phyloP scores from a whole-genome alignment of 495 filamentous ascomycete genomes.

The Poronia punctata region DNA sequence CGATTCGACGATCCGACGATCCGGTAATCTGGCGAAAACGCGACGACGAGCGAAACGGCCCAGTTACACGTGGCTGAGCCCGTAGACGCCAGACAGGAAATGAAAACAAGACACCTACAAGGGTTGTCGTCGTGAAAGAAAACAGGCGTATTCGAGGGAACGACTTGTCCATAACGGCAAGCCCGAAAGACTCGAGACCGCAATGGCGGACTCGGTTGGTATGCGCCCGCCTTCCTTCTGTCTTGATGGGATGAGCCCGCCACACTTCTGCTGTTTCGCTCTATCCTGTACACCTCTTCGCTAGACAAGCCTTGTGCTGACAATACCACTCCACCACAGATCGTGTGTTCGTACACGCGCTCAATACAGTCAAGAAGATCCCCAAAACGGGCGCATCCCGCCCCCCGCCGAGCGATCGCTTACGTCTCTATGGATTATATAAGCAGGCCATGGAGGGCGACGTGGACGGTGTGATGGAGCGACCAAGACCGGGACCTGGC shows the following conservation, averaged over 20 bases:
- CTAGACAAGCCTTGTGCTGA: conserved; percentile 7
- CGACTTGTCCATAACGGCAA: no score
- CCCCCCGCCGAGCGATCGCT: conserved; percentile 74
- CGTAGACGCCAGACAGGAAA: no score
- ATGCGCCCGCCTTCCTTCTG: conserved; percentile 16
- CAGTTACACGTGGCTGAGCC: no score
- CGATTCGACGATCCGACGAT: no score
- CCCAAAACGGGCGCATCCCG: conserved; percentile 84
- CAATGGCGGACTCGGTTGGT: conserved; percentile 48
- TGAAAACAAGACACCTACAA: no score
- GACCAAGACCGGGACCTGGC: conserved; percentile 50
- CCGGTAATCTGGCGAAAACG: no score
- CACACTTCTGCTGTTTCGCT: conserved; percentile 4
- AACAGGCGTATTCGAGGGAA: no score
- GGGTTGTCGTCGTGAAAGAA: no score
- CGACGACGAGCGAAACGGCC: no score
- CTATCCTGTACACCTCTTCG: conserved; percentile 7
- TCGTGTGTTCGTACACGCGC: conserved; percentile 95
- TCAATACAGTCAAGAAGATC: conserved; percentile 97
- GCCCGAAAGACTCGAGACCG: conserved; percentile 10
- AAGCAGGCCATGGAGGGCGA: conserved; percentile 99
- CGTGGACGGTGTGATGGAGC: conserved; percentile 84
- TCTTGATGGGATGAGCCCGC: background rate
- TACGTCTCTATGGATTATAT: conserved; percentile 93
- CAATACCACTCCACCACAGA: conserved; percentile 45